Evolutionary conservation across 2,329 filamentous ascomycete genomes (phyloP).

Genomic region (Parastagonospora avenae): DNA sequence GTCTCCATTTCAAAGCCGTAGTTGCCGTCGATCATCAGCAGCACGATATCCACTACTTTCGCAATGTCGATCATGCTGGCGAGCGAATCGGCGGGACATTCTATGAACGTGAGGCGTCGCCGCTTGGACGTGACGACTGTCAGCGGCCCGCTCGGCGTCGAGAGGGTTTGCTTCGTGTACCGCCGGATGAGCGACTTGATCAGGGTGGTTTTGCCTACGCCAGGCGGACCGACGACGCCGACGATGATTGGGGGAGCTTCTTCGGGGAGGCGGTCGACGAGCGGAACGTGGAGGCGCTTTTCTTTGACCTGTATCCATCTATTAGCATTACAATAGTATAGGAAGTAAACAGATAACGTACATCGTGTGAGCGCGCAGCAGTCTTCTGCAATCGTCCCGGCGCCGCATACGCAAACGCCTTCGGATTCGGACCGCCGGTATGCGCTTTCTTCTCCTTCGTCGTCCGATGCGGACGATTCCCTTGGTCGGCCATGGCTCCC

Average conservation of each 20-base stretch:
- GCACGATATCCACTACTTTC: constrained; percentile 95
- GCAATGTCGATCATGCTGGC: constrained; percentile 96
- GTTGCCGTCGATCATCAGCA: constrained; percentile 98
- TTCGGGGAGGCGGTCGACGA: constrained; percentile 93
- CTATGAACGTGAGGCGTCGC: constrained; percentile 90
- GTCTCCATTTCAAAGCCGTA: constrained; percentile 99
- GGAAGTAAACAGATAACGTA: constrained; percentile 40
- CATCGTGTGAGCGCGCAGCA: constrained; percentile 74
- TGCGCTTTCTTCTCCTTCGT: constrained; percentile 87
- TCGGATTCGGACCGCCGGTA: constrained; percentile 76
- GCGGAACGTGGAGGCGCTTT: constrained; percentile 92
- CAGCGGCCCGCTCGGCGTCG: constrained; percentile 86
- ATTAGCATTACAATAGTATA: not conserved
- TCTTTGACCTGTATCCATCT: constrained; percentile 74
- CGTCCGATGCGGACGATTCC: constrained; percentile 83
- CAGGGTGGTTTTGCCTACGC: constrained; percentile 91
- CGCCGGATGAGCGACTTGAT: constrained; percentile 92
- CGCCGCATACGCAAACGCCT: constrained; percentile 84
- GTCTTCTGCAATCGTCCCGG: constrained; percentile 80
- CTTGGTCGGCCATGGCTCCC: constrained; percentile 67
- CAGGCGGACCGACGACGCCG: constrained; percentile 90
- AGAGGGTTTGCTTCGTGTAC: constrained; percentile 94
- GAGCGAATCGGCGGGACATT: constrained; percentile 92
- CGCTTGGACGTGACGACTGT: constrained; percentile 97
- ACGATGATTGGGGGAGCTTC: constrained; percentile 93